phyloP scores from a whole-genome alignment of 75 land plant species.

The Sequoiadendron giganteum region DNA sequence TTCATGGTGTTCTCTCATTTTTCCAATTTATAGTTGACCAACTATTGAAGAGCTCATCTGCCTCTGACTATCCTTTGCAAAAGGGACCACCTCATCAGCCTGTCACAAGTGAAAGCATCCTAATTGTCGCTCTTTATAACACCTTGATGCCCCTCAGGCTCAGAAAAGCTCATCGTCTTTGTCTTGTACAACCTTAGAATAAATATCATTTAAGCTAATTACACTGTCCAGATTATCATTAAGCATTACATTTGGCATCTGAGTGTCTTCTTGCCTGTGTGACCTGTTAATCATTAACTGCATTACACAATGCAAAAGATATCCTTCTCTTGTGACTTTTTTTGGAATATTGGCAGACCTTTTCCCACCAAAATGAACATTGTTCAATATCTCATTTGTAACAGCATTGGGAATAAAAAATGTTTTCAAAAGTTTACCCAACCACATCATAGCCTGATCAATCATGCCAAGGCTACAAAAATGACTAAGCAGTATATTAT shows the following conservation, averaged over 20 bases:
- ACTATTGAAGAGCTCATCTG: background rate
- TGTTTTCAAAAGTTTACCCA: conserved; percentile 31
- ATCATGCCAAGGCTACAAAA: conserved; percentile 55
- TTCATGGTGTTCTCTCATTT: background rate
- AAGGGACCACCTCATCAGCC: background rate
- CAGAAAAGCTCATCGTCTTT: background rate
- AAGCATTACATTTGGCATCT: background rate
- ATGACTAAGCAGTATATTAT: conserved; percentile 47
- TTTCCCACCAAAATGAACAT: conserved; percentile 24
- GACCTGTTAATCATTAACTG: conserved; percentile 31
- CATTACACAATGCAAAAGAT: conserved; percentile 57
- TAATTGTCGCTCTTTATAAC: background rate
- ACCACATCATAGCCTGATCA: conserved; percentile 49
- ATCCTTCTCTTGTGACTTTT: conserved; percentile 19
- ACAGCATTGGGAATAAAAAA: conserved; percentile 40
- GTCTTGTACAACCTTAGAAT: background rate
- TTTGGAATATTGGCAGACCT: conserved; percentile 10
- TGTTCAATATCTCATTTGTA: conserved; percentile 43
- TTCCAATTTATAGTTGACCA: background rate
- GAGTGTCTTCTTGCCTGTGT: background rate
- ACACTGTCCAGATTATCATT: background rate
- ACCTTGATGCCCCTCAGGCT: background rate
- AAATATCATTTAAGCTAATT: background rate
- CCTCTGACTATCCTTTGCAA: background rate
- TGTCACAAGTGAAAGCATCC: background rate